Conservation (phyloP, 192 early-diverging fungal species). For the Umbelopsis vinacea region DNA sequence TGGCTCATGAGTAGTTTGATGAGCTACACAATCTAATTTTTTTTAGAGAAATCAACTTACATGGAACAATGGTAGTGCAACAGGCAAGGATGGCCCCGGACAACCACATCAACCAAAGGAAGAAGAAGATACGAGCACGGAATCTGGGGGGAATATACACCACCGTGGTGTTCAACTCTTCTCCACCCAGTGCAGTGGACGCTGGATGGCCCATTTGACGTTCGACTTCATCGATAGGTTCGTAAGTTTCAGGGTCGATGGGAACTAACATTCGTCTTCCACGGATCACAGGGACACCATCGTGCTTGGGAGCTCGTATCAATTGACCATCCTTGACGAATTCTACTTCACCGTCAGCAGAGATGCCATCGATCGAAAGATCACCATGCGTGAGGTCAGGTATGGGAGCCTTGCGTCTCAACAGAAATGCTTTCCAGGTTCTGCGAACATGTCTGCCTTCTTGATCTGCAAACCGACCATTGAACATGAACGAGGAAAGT, state of each 20-base stretch:
- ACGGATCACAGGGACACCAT: conserved; percentile 82
- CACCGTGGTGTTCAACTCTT: conserved; percentile 69
- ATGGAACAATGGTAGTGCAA: conserved; percentile 51
- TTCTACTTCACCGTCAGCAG: conserved; percentile 48
- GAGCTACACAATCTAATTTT: neutral
- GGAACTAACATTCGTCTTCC: conserved; percentile 83
- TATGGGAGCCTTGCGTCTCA: conserved; percentile 52
- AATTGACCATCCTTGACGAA: conserved; percentile 68
- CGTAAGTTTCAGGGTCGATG: conserved; percentile 57
- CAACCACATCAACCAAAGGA: conserved; percentile 59
- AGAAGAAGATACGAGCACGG: conserved; percentile 47
- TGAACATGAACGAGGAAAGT: conserved; percentile 84
- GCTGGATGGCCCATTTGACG: conserved; percentile 65
- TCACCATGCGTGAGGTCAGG: conserved; percentile 55
- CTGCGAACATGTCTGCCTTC: conserved; percentile 68
- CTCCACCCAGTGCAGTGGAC: conserved; percentile 48
- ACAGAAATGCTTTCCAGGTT: conserved; percentile 58
- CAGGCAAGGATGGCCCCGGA: conserved; percentile 54
- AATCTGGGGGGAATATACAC: conserved; percentile 85
- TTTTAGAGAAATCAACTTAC: no score
- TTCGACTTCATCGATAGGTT: conserved; percentile 60
- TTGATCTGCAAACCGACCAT: conserved; percentile 70
- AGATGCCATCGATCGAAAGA: conserved; percentile 48
- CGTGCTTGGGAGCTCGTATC: conserved; percentile 83
- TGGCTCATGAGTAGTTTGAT: neutral